These are phyloP conservation scores for Trichophyton schoenleinii DNA, from an alignment of 2,329 filamentous ascomycete species.

Conservation along the genomic window DNA sequence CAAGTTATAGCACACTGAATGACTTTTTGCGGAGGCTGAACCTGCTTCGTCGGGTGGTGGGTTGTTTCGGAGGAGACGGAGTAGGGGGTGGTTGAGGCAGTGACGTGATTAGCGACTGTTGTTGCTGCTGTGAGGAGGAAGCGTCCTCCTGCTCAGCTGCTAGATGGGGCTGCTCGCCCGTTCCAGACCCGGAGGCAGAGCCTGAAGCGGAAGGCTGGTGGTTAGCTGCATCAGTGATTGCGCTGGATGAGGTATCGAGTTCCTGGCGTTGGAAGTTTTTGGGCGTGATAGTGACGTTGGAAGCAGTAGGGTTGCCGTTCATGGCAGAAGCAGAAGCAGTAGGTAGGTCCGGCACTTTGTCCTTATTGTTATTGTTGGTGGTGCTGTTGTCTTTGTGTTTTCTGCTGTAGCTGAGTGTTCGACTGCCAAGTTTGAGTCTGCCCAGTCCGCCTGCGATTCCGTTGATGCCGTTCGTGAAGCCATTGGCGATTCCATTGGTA, in stretches of 20 bases:
- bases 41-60: conserved; percentile 24
- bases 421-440: conserved; percentile 58
- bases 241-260: not conserved
- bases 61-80: not conserved
- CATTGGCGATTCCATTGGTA: conserved; percentile 16
- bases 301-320: not conserved
- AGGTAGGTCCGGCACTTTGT: conserved; percentile 7
- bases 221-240: not conserved
- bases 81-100: not conserved
- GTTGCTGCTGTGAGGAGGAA: not conserved
- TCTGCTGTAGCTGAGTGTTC: conserved; percentile 54
- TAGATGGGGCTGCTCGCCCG: not conserved
- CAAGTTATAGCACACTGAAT: conserved; percentile 26
- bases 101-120: not conserved
- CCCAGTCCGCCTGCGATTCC: conserved; percentile 40
- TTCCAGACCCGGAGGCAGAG: too few relatives aligned
- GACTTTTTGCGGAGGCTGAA: conserved; percentile 36
- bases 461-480: conserved; percentile 33
- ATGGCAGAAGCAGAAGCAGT: not conserved
- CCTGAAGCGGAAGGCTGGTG: not conserved
- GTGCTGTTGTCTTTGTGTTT: conserved; percentile 44
- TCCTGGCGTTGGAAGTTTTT: not conserved
- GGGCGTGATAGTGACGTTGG: not conserved
- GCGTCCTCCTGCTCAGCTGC: not conserved
- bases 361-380: conserved; percentile 28